phyloP scores from a whole-genome alignment of 805 yeast species.

The Metschnikowia matae region DNA sequence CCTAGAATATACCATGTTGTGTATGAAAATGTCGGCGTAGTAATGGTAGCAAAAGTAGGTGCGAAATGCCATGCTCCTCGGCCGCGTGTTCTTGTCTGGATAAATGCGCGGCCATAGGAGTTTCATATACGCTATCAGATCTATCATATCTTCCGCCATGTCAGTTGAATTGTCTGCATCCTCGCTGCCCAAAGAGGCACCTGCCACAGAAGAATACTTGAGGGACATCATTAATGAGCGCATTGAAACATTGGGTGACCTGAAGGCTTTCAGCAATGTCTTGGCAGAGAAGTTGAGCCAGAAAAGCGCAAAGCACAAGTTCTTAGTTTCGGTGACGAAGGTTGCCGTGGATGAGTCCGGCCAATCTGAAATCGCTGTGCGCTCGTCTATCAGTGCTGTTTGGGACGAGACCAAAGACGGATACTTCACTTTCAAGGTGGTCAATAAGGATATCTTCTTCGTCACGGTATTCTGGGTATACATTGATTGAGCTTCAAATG shows the following conservation, averaged over 20 bases:
- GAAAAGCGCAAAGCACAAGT: constrained; percentile 55
- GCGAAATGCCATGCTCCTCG: neutral
- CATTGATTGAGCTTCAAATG: constrained; percentile 6
- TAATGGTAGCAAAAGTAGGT: neutral
- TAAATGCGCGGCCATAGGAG: neutral
- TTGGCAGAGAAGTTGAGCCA: constrained; percentile 34
- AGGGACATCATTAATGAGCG: constrained; percentile 4
- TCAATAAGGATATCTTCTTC: constrained; percentile 20
- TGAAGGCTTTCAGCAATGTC: constrained; percentile 24
- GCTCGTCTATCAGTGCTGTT: constrained; percentile 45
- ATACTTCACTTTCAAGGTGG: constrained; percentile 33
- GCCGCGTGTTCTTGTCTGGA: neutral
- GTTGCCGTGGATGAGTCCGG: constrained; percentile 20
- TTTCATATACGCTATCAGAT: neutral
- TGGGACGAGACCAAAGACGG: constrained; percentile 62
- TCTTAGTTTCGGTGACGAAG: constrained; percentile 43
- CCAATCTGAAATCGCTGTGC: constrained; percentile 22
- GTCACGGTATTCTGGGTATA: constrained; percentile 17
- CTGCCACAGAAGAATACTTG: constrained; percentile 9
- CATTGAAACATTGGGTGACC: constrained; percentile 1
- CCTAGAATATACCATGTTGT: neutral
- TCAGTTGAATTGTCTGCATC: constrained; percentile 9
- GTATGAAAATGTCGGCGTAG: neutral
- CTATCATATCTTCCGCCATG: constrained; percentile 6
- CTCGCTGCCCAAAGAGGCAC: constrained; percentile 10